Conservation (phyloP, 495 filamentous ascomycete genomes). For the Umbilicaria muhlenbergii region DNA sequence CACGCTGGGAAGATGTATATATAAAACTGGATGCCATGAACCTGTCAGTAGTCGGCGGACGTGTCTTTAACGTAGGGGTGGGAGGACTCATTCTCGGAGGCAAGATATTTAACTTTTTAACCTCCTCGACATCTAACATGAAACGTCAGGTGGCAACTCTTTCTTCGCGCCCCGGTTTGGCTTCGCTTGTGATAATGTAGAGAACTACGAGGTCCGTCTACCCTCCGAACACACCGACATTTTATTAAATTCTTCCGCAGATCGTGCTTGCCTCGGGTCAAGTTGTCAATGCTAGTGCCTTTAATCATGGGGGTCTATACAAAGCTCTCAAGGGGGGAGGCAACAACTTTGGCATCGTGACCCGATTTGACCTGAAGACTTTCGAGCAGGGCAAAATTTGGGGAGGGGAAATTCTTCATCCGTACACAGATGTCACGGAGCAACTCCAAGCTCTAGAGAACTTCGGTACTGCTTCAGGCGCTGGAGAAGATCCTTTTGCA, state of each 20-base stretch:
- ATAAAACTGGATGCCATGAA: conserved; percentile 24
- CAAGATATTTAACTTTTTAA: background rate
- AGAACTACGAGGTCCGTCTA: conserved; percentile 5
- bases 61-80: conserved; percentile 24
- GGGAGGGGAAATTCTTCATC: conserved; percentile 11
- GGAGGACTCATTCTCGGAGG: conserved; percentile 26
- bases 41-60: conserved; percentile 24
- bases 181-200: conserved; percentile 12
- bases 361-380: conserved; percentile 10
- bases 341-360: conserved; percentile 17
- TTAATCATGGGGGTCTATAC: conserved; percentile 22
- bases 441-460: too few species aligned
- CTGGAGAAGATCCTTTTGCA: background rate
- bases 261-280: conserved; percentile 23
- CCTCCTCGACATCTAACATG: background rate
- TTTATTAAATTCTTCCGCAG: background rate
- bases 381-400: conserved; percentile 12
- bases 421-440: too few species aligned
- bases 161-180: conserved; percentile 10
- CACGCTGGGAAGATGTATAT: conserved; percentile 6
- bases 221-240: background rate
- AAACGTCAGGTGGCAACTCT: conserved; percentile 10
- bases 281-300: conserved; percentile 18
- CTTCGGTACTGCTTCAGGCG: background rate
- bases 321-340: conserved; percentile 27